A percentile compares a stretch with the other conserved stretches of the same genome.
phyloP scores from a whole-genome alignment of 1,284 basidiomycete genomes.

The Malassezia dermatis region DNA sequence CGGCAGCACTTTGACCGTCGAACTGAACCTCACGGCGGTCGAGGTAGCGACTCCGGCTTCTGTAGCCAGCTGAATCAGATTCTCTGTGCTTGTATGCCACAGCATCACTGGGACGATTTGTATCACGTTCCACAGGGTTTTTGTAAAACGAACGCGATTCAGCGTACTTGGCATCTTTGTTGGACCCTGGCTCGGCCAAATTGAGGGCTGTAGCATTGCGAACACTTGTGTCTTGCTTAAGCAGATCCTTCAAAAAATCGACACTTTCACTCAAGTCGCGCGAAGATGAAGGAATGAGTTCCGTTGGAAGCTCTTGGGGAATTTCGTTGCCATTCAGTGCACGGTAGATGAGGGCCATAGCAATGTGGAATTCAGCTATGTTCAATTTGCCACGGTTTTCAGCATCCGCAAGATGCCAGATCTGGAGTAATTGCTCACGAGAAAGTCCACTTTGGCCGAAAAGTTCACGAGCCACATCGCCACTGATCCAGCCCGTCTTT shows the following conservation, averaged over 20 bases:
- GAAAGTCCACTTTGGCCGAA: conserved; percentile 87
- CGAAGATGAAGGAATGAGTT: conserved; percentile 84
- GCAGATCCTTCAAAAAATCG: conserved; percentile 76
- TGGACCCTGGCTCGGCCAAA: conserved; percentile 44
- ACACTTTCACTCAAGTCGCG: conserved; percentile 83
- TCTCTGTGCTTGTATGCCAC: conserved; percentile 83
- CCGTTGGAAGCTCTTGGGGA: conserved; percentile 72
- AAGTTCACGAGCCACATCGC: conserved; percentile 76
- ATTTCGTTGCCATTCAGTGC: conserved; percentile 71
- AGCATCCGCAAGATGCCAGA: conserved; percentile 58
- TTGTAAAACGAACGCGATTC: conserved; percentile 61
- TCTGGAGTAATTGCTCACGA: conserved; percentile 79
- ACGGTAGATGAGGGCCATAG: conserved; percentile 95
- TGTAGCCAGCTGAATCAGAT: conserved; percentile 57
- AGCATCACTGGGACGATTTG: conserved; percentile 64
- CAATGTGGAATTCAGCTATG: conserved; percentile 91
- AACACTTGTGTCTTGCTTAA: conserved; percentile 63
- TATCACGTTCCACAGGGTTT: conserved; percentile 50
- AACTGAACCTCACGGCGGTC: conserved; percentile 74
- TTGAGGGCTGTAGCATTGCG: conserved; percentile 50
- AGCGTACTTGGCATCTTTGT: conserved; percentile 49
- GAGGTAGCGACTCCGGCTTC: conserved; percentile 74
- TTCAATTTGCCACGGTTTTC: conserved; percentile 53
- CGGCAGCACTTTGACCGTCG: conserved; percentile 57
- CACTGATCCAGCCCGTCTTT: conserved; percentile 74